phyloP scores from a whole-genome alignment of 768 basidiomycete genomes.

The Nidularia sp. region DNA sequence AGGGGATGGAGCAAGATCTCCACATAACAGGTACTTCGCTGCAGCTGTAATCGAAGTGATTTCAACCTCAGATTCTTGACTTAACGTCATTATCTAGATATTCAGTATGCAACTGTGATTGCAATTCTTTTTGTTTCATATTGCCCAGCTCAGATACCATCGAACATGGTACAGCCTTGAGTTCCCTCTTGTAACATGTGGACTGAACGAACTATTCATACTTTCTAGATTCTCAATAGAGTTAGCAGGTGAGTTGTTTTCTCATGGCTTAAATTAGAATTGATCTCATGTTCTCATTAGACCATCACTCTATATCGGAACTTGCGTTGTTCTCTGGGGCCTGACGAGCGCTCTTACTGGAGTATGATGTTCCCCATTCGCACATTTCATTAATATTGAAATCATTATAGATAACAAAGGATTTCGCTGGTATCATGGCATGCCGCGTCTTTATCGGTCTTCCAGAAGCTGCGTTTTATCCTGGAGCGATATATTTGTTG shows the following conservation, averaged over 20 bases:
- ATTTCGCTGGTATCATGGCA: slow-evolving; percentile 48
- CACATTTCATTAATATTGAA: not conserved
- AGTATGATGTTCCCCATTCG: slow-evolving; percentile 22
- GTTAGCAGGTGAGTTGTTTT: slow-evolving; percentile 36
- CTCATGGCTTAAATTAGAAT: too few relatives aligned
- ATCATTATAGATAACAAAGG: slow-evolving; percentile 42
- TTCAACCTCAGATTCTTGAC: too few relatives aligned
- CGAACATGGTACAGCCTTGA: slow-evolving; percentile 48
- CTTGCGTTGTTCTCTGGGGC: slow-evolving; percentile 61
- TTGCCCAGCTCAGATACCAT: slow-evolving; percentile 61
- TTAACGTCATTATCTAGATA: slow-evolving; percentile 9
- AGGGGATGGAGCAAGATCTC: slow-evolving; percentile 47
- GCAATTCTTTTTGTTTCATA: slow-evolving; percentile 41
- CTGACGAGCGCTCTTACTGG: slow-evolving; percentile 61
- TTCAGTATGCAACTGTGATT: slow-evolving; percentile 20
- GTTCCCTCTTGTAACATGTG: not conserved
- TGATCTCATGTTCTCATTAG: slow-evolving; percentile 19
- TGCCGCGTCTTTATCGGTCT: slow-evolving; percentile 62
- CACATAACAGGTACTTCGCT: slow-evolving; percentile 31
- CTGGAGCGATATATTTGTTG: slow-evolving; percentile 44
- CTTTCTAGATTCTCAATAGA: slow-evolving; percentile 45
- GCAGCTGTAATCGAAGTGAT: not conserved
- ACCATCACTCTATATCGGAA: slow-evolving; percentile 59
- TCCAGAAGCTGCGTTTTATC: slow-evolving; percentile 67
- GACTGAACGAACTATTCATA: not conserved